Percentiles rank a stretch among this genome's conserved stretches.
These are phyloP conservation scores for Pythium sp. DNA, from an alignment of 352 stramenopile genomes.

Conservation along the genomic window DNA sequence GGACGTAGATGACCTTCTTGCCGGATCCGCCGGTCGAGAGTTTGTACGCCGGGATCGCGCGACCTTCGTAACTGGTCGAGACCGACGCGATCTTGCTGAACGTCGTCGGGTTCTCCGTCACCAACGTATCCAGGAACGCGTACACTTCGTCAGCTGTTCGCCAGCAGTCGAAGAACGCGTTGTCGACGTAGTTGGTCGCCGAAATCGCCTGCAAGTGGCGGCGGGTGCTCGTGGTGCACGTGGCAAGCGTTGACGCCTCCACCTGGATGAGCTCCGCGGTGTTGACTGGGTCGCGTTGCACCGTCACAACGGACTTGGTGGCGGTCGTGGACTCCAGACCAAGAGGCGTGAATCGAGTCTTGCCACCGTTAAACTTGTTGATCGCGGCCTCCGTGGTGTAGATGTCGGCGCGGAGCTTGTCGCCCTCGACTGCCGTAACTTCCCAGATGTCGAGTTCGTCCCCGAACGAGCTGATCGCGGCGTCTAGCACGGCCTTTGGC, in stretches of 20 bases:
- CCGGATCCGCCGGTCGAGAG: slow-evolving; percentile 9
- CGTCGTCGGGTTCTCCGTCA: slow-evolving; percentile 6
- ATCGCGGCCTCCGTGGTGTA: slow-evolving; percentile 9
- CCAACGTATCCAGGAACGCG: slow-evolving; percentile 25
- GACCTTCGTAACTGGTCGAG: slow-evolving; percentile 13
- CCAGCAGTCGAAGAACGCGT: slow-evolving; percentile 35
- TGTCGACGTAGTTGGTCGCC: slow-evolving; percentile 16
- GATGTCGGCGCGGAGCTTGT: slow-evolving; percentile 7
- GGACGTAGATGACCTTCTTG: slow-evolving; percentile 20
- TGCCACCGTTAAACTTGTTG: slow-evolving; percentile 5
- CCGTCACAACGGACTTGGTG: not conserved
- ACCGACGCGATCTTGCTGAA: slow-evolving; percentile 17
- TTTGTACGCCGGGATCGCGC: slow-evolving; percentile 25
- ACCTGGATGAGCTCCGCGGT: slow-evolving; percentile 4
- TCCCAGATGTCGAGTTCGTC: slow-evolving; percentile 15
- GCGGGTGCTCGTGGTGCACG: not conserved
- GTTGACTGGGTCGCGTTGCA: not conserved
- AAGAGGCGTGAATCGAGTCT: not conserved
- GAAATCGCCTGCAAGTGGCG: slow-evolving; percentile 8
- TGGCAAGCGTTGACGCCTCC: slow-evolving; percentile 5
- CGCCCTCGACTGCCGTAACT: not conserved
- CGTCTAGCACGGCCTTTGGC: slow-evolving; percentile 23
- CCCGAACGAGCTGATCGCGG: not conserved
- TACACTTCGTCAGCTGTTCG: slow-evolving; percentile 23
- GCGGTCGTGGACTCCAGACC: not conserved